These are phyloP conservation scores for Rhodotorula sp. DNA, from an alignment of 1,284 basidiomycete species.

Conservation along the genomic window DNA sequence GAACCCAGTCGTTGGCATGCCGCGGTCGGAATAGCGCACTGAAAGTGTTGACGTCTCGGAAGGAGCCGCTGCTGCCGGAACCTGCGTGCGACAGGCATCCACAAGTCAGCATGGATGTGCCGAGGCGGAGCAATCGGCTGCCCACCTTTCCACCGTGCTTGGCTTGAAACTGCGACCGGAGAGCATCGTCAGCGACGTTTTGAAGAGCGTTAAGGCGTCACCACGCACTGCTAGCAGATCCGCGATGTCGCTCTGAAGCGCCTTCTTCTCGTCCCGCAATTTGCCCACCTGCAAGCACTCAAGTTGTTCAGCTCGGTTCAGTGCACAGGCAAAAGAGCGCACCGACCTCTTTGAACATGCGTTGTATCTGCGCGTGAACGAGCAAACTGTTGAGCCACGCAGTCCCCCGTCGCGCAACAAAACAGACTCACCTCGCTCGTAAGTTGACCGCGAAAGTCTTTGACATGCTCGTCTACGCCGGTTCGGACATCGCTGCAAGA, in stretches of 20 bases:
- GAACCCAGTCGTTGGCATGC: constrained; percentile 11
- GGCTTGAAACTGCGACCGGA: constrained; percentile 20
- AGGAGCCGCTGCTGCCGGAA: not conserved
- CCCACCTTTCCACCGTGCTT: constrained; percentile 22
- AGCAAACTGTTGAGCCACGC: not conserved
- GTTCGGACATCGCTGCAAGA: constrained; percentile 14
- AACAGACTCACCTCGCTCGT: constrained; percentile 25
- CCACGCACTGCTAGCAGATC: constrained; percentile 26
- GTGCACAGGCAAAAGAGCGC: not conserved
- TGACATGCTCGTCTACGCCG: constrained; percentile 36
- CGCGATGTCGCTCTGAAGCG: constrained; percentile 33
- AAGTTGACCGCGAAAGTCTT: constrained; percentile 34
- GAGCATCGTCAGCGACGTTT: no score
- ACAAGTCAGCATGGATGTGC: not conserved
- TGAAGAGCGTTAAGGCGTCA: no score
- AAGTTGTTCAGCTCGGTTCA: no score
- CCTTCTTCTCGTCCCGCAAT: constrained; percentile 37
- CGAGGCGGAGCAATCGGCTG: no score
- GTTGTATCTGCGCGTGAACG: constrained; percentile 21
- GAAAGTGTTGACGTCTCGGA: not conserved
- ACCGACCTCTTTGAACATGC: constrained; percentile 38
- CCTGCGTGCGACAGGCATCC: not conserved
- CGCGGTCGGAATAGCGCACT: not conserved
- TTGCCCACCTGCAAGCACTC: constrained; percentile 25
- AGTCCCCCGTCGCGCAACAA: fast-evolving